Base-by-base conservation (phyloP, 1,139 yeast species). In the Suhomyces choctaworum region DNA sequence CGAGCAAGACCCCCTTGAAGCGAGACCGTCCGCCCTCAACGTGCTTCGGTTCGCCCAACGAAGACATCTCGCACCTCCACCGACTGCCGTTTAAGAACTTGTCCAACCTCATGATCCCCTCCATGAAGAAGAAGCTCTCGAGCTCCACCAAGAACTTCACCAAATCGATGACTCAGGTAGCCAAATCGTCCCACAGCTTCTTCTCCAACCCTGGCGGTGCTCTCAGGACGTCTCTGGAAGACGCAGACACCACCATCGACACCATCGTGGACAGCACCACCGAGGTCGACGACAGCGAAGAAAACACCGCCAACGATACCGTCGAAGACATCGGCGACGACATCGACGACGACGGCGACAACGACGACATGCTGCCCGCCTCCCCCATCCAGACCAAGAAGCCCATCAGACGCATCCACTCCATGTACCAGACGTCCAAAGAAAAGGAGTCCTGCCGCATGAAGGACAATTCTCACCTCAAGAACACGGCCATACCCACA, bases 321-420 rank as follows among this genome's bases (percentile, higher is more conserved):
- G 25, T 24, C 14, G 35, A 28, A 21, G 35, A 32, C 25, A 24
- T 21, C 16, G 29, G 4, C 11, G 29, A 13, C 15, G 10, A 16
- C 4, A 13, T 24, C 5, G 30, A 23, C 12, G n/a, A n/a, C n/a
- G n/a, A n/a, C n/a, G n/a, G n/a, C n/a, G 22, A 21, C 7, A 16
- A 22, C 9, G 27, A 29, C 17, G 17, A 13, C 15, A 15, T 25
- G 15, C 27, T 26, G 19, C 16, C 12, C 22, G 10, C 21, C 3
- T 36, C 37, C 7, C 40, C 37, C 5, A 24, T 31, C 22, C 32
- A 25, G 26, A 26, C 37, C 19, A 31, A 37, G 16, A 40, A 45
- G 8, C 46, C 45, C 46, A 73, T 74, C 37, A 64, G 88, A 37
- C 66, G 88, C 40, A 78, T 82, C 16, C 87, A 80, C 48, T 78